A percentile compares a stretch with the other conserved stretches of the same genome.
Conservation (phyloP, 2,329 filamentous ascomycete genomes). For the Phyllosticta citrichinensis region DNA sequence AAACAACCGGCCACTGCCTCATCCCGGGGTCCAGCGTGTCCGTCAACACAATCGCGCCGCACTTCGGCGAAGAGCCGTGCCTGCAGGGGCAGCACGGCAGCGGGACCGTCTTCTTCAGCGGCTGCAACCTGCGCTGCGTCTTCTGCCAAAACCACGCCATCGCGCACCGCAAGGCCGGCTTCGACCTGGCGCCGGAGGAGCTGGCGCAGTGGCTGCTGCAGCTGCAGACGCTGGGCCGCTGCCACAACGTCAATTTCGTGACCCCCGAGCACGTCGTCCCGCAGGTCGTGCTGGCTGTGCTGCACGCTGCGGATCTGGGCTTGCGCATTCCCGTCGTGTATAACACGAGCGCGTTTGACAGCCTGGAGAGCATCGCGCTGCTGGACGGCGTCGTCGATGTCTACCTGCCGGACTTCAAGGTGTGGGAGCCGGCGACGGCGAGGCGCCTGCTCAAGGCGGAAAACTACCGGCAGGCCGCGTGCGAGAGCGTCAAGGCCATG, state of each 20-base stretch:
- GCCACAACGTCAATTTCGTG: slow-evolving; percentile 86
- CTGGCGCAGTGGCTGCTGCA: slow-evolving; percentile 77
- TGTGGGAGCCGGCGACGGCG: slow-evolving; percentile 59
- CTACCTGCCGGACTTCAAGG: slow-evolving; percentile 82
- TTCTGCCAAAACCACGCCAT: slow-evolving; percentile 81
- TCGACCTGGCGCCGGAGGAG: slow-evolving; percentile 68
- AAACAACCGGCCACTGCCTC: slow-evolving; percentile 67
- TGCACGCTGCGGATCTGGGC: slow-evolving; percentile 61
- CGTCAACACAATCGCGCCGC: slow-evolving; percentile 75
- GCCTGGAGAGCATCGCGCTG: slow-evolving; percentile 57
- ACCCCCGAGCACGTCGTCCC: slow-evolving; percentile 82
- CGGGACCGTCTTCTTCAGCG: slow-evolving; percentile 72
- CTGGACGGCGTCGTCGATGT: slow-evolving; percentile 76
- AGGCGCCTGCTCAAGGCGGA: slow-evolving; percentile 68
- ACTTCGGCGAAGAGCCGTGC: slow-evolving; percentile 78
- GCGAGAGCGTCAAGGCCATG: slow-evolving; percentile 72
- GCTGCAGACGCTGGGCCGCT: slow-evolving; percentile 64
- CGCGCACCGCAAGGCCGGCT: slow-evolving; percentile 68
- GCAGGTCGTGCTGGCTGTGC: slow-evolving; percentile 66
- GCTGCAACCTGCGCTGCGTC: slow-evolving; percentile 64
- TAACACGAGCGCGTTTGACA: slow-evolving; percentile 78
- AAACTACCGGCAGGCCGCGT: slow-evolving; percentile 61
- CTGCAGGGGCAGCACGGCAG: slow-evolving; percentile 74
- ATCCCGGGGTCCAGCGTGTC: slow-evolving; percentile 64
- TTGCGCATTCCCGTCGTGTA: slow-evolving; percentile 68